phyloP scores from a whole-genome alignment of 805 yeast species.

The Starmerella stigmatis region DNA sequence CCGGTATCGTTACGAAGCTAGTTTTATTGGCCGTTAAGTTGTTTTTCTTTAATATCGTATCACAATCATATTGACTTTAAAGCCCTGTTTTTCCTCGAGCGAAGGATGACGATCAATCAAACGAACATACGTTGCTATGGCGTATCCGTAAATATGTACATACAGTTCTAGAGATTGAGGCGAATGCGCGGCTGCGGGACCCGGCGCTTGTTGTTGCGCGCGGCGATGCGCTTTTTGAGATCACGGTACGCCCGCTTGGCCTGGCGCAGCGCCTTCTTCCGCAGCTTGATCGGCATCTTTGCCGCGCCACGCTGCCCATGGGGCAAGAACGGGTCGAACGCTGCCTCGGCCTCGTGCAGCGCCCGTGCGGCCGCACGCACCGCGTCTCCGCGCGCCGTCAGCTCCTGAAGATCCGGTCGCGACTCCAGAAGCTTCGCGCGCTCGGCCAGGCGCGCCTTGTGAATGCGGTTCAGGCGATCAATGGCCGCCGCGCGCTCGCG shows the following conservation, averaged over 20 bases:
- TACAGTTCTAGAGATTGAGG: constrained; percentile 30
- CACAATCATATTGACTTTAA: too few relatives aligned
- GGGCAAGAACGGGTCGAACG: constrained; percentile 26
- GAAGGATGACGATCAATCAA: too few relatives aligned
- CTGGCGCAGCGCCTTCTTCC: constrained; percentile 25
- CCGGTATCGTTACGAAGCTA: too few relatives aligned
- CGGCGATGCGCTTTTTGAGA: constrained; percentile 24
- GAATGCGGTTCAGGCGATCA: constrained; percentile 9
- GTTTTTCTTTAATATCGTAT: too few relatives aligned
- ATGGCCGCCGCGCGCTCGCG: constrained; percentile 3
- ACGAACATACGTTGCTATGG: too few relatives aligned
- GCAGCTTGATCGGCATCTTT: constrained; percentile 26
- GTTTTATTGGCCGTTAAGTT: too few relatives aligned
- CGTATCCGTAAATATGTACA: constrained; percentile 20
- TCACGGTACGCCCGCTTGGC: constrained; percentile 25
- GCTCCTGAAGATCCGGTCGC: constrained; percentile 24
- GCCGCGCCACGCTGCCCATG: constrained; percentile 27
- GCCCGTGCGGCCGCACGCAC: constrained; percentile 22
- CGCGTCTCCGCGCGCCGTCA: constrained; percentile 19
- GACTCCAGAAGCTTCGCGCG: constrained; percentile 16
- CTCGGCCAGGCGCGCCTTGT: constrained; percentile 12
- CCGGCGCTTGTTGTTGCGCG: constrained; percentile 24
- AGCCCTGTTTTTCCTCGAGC: too few relatives aligned
- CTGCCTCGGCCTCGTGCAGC: constrained; percentile 20
- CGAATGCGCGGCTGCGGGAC: constrained; percentile 24